Evolutionary conservation across 306 rosid genomes (phyloP), one percentile per base, ranked within the genome.

Genomic region (Alnus rubra): DNA sequence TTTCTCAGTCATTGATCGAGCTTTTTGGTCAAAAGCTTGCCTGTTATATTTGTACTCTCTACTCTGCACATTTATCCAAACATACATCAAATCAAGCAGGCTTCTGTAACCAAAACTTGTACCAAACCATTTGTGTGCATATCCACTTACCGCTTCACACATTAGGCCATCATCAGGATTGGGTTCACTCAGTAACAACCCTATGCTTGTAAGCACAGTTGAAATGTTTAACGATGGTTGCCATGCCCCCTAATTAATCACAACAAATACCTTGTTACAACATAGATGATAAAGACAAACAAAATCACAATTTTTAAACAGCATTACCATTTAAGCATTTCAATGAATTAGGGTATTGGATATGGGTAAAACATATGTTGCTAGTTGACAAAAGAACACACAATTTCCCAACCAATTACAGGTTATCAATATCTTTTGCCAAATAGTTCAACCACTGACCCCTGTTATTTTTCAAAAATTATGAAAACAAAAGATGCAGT

Each of bases 101-200:
- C 74, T 11, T 9, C 12, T 7, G 53, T 14, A 52, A 13, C 55
- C 58, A 31, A 23, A 42, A 44, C 72, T 33, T 30, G 44, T 18
- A 33, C 60, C 35, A 18, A 50, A 44, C 47, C 30, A 53, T 64
- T 51, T 35, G 33, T 65, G 12, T 35, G 69, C 63, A 42, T 23
- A 63, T 52, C 59, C n/a, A 79, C 86, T 75, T 64, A 85, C 86
- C 3, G 71, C 82, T 39, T 85, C 88, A 73, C 88, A 72, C 86
- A 85, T 85, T 5, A 85, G 76, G 16, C 88, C 88, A 73, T 85
- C 86, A 47, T 85, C 88, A 28, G 88, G 86, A 76, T 85, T 85
- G 55, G 86, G 86, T 45, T 82, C 88, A 62, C 88, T 85, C 70
- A 85, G 62, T 45, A 85, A 60, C 80, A 82, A 79, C 8, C 88